These are phyloP conservation scores for Dictyostelium intermedium DNA, from an alignment of 78 protist genomes.

Conservation along the genomic window DNA sequence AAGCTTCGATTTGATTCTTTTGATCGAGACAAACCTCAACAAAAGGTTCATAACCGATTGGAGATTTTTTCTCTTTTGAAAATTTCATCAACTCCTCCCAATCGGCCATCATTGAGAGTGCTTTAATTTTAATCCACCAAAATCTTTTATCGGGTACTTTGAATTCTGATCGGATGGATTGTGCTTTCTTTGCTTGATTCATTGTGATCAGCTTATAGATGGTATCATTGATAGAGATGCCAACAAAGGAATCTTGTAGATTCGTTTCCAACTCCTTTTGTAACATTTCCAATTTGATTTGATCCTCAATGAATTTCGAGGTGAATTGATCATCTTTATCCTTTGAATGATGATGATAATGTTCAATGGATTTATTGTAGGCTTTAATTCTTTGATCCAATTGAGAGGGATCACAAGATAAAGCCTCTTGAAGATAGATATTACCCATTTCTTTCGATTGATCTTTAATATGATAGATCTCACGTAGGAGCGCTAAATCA, in stretches of 20 bases:
- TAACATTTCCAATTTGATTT: constrained; percentile 49
- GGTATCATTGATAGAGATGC: constrained; percentile 54
- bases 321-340: constrained; percentile 50
- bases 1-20: constrained; percentile 44
- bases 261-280: constrained; percentile 78
- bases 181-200: constrained; percentile 21
- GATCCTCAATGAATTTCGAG: constrained; percentile 64
- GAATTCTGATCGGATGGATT: constrained; percentile 30
- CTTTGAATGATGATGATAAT: not conserved
- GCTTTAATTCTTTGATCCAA: constrained; percentile 13
- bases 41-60: constrained; percentile 85
- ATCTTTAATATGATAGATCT: constrained; percentile 21
- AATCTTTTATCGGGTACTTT: constrained; percentile 73
- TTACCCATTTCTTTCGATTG: constrained; percentile 28
- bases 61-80: constrained; percentile 78
- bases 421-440: constrained; percentile 14
- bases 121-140: constrained; percentile 84
- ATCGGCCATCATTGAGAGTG: constrained; percentile 33
- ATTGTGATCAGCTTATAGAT: constrained; percentile 39
- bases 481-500: constrained; percentile 2
- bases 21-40: constrained; percentile 75
- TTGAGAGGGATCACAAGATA: not conserved
- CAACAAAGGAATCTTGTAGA: not conserved
- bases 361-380: not conserved
- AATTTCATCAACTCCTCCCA: constrained; percentile 57